Base-by-base conservation (phyloP, 1,284 basidiomycete genomes). In the Irpex lacteus region DNA sequence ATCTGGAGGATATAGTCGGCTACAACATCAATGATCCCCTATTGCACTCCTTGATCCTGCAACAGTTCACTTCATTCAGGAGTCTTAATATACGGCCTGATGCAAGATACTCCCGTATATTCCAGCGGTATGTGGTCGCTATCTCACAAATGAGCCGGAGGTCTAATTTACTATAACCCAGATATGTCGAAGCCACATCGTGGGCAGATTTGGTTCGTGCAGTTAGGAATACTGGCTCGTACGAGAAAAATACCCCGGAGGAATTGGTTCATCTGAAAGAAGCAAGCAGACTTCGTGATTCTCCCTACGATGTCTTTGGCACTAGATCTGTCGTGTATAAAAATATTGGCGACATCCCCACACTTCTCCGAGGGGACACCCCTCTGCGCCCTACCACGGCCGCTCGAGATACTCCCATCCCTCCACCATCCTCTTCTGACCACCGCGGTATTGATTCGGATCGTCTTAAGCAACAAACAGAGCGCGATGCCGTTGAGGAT, bases 261-360 rank as follows among this genome's bases (percentile, higher is more conserved):
- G 78, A 80, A 62, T 71, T 83, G 69, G 69, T 83, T 2, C 74
- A 78, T 44, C 64, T 83, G 1, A 66, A 63, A 21, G 67, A 72
- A 7, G 65, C 66, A 3, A 63, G 18, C 65, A 44, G 69, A 67
- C 38, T 63, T 54, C 60, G 56, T 52, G n/a, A 5, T 60, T 40
- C 21, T 55, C 38, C 32, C 64, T 58, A 38, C 65, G 32, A 52
- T 55, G 71, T 34, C 72, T 78, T 8, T 72, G 75, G 21, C 72
- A 75, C 11, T 65, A 65, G 61, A 32, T 38, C 49, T 5, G 54
- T 82, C 3, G 65, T 75, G 8, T 81, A 75, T 68, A 69, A 71
- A 34, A 69, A 11, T 11, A n/a, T 44, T n/a, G 40, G n/a, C 11
- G 40, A 44, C 11, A 44, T 44, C 9, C 40, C 40, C 40, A n/a